Base-by-base conservation (phyloP, 129 eudicot genomes). In the Flaveria robusta region DNA sequence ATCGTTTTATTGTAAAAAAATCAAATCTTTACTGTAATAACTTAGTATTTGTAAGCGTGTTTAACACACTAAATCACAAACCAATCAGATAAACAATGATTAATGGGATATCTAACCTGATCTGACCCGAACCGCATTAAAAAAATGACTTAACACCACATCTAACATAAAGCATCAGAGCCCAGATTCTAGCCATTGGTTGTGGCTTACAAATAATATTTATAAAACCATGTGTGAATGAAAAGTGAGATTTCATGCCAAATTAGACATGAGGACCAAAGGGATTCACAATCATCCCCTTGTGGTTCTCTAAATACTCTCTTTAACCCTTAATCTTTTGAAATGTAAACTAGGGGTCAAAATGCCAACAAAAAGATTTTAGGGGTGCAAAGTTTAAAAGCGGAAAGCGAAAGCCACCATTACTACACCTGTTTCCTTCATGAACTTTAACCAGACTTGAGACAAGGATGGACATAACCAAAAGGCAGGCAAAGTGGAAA, bases 381-480 rank as follows among this genome's bases (percentile, higher is more conserved):
- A 2, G 31, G 70, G 77, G 66, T 9, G 41, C 60, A 24, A 71
- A 78, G 65, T 62, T 62, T 79, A 63, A 65, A 77, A 69, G 81
- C 12, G 9, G 59, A 63, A 63, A 62, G 71, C 3, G 67, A 60
- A 60, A 60, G 67, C 67, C 41, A 29, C 34, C 37, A 14, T 15
- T 15, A 54, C 47, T 54, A 41, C 45, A 23, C 68, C 0, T 64
- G 22, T 68, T 69, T 27, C 6, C 56, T 66, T 65, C 15, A 71
- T 47, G 63, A 80, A 64, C 66, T 71, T 50, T 64, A 67, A 52
- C 37, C 66, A 69, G 29, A 14, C 76, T 81, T 72, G 81, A 68
- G 81, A 81, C 83, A 81, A 68, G 54, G 75, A 66, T 74, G 64
- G 73, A 18, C 84, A 83, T 71, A 45, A 64, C 72, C 42, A 71